Conservation (phyloP, 257 asterid species). For the Primulina huaijiensis region DNA sequence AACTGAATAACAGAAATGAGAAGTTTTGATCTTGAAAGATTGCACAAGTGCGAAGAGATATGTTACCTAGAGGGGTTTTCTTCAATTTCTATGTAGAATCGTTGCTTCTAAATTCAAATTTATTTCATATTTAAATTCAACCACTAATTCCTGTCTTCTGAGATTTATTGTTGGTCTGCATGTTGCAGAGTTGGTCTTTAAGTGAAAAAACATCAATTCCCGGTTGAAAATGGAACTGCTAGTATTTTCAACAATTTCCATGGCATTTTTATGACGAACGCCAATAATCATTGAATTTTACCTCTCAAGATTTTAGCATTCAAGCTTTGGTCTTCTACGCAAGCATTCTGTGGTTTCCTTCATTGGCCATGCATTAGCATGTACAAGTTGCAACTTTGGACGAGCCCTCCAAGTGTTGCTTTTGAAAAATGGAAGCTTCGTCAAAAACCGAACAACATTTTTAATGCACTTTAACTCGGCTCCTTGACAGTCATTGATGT, state of each 20-base stretch:
- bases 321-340: too few relatives aligned
- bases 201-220: not conserved
- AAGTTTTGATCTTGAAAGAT: not conserved
- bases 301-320: too few relatives aligned
- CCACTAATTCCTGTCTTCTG: not conserved
- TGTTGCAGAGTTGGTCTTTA: not conserved
- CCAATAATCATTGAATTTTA: too few relatives aligned
- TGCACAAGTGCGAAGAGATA: too few relatives aligned
- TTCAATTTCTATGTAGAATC: not conserved
- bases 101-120: too few relatives aligned
- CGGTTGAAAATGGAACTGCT: not conserved
- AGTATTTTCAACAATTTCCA: not conserved
- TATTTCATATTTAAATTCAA: not conserved
- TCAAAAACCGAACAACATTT: not conserved
- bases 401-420: too few relatives aligned
- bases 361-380: too few relatives aligned
- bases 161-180: not conserved
- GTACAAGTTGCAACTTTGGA: too few relatives aligned
- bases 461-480: not conserved
- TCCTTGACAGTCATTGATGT: not conserved
- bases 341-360: too few relatives aligned
- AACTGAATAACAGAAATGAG: not conserved
- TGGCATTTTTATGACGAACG: not conserved
- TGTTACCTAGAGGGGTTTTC: not conserved
- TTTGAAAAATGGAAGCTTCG: too few relatives aligned